Evolutionary conservation across 495 filamentous ascomycete genomes (phyloP), one percentile per base, ranked within the genome.

Genomic region (Lophiotrema nucula): DNA sequence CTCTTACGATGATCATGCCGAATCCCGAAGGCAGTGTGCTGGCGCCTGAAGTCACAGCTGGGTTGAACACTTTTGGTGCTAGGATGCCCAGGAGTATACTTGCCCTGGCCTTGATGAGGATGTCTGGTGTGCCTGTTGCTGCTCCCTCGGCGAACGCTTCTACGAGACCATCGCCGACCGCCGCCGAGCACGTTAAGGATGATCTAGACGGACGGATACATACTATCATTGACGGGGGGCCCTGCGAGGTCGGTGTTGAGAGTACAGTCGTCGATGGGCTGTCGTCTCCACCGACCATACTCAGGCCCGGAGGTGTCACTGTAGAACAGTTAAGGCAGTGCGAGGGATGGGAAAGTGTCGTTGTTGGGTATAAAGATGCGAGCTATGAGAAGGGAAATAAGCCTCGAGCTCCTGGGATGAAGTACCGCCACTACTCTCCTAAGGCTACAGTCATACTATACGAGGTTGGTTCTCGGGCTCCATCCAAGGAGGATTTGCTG

Each of bases 401-500:
- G 52, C 92, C 95, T 4, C 81, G 87, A 52, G 92, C 92, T 2
- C 93, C 93, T 8, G 93, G 93, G 2, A 99, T 99, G 93, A 99
- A 99, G 68, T 99, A 99, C 72, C 87, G 91, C 64, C 93, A 99
- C 70, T 99, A 99, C 68, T 95, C 91, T 19, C 93, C 93, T 0
- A 88, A 86, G 67, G 93, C 93, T 15, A 84, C 79, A 26, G 92
- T 99, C 10, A 74, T 96, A 21, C 76, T 99, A 1, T 93, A 88
- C 68, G 88, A 96, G 52, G 49, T 72, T 25, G 75, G 72, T 2
- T 74, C 74, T 0, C 65, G 57, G 19, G 51, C 65, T 2, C 73
- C 73, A 1, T 60, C 67, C 0, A 62, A 74, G 1, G 49, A 69
- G 16, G 68, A 65, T 4, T 39, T 73, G 3, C 19, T 67, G 50